Evolutionary conservation across 2,329 filamentous ascomycete species (phyloP).

Genomic region (Sphaerulina musiva): DNA sequence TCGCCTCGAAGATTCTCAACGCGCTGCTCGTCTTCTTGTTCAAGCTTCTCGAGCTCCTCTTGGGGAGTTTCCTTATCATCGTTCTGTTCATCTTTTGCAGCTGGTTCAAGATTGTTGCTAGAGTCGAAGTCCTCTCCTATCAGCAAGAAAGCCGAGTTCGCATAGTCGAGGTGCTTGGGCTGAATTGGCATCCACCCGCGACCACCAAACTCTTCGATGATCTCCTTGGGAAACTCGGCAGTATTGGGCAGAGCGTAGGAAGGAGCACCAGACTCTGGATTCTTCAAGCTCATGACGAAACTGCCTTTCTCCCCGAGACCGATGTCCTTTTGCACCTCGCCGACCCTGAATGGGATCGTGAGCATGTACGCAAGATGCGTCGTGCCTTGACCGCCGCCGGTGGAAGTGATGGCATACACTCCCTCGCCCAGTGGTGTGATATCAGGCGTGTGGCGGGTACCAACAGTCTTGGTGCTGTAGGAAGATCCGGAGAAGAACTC

Average conservation of each 20-base stretch:
- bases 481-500: constrained; percentile 60
- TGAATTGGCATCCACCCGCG: constrained; percentile 68
- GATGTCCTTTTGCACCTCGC: constrained; percentile 67
- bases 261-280: constrained; percentile 64
- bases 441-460: constrained; percentile 60
- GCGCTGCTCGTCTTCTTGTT: constrained; percentile 65
- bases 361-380: constrained; percentile 75
- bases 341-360: constrained; percentile 63
- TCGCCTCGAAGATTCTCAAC: constrained; percentile 56
- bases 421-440: constrained; percentile 76
- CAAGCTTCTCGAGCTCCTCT: constrained; percentile 68
- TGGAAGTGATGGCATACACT: constrained; percentile 72
- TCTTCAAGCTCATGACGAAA: constrained; percentile 74
- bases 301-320: constrained; percentile 66
- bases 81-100: constrained; percentile 51
- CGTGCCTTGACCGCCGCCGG: constrained; percentile 49
- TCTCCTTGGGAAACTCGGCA: constrained; percentile 66
- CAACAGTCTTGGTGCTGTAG: constrained; percentile 70
- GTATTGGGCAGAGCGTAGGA: constrained; percentile 57
- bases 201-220: constrained; percentile 64
- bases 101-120: constrained; percentile 51
- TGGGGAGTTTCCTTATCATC: constrained; percentile 54
- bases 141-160: constrained; percentile 69
- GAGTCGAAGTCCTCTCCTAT: constrained; percentile 59
- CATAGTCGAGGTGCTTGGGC: constrained; percentile 58